Conservation (phyloP, 164 flowering plant species). For the Stephania cephalantha region DNA sequence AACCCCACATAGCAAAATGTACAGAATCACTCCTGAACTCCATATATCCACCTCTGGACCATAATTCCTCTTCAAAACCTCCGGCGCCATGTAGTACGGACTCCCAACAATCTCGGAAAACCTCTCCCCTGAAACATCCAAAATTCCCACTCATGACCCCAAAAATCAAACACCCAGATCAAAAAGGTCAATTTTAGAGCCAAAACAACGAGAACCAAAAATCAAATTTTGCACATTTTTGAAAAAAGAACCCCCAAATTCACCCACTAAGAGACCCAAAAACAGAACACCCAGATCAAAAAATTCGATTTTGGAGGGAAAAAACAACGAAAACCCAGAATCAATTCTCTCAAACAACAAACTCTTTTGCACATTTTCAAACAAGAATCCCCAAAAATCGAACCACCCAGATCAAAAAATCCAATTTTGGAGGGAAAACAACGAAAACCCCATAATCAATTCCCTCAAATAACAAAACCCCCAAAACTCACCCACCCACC, state of each 20-base stretch:
- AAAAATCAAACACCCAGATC: not conserved
- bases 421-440: too few relatives aligned
- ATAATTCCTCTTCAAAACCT: constrained; percentile 86
- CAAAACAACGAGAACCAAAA: too few relatives aligned
- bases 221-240: too few relatives aligned
- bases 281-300: not conserved
- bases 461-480: not conserved
- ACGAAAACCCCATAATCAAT: too few relatives aligned
- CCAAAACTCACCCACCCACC: not conserved
- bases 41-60: constrained; percentile 90
- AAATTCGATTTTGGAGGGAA: not conserved
- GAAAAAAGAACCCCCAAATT: too few relatives aligned
- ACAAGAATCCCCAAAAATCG: too few relatives aligned
- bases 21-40: constrained; percentile 85
- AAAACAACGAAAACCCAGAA: too few relatives aligned
- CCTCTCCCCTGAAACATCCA: constrained; percentile 20
- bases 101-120: constrained; percentile 93
- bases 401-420: too few relatives aligned
- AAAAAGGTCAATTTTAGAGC: too few relatives aligned
- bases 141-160: not conserved
- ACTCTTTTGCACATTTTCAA: too few relatives aligned
- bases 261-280: not conserved
- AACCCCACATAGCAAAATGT: constrained; percentile 80
- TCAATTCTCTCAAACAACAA: too few relatives aligned
- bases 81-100: constrained; percentile 99